phyloP scores from a whole-genome alignment of 306 rosid species.

The Fagus sylvatica region DNA sequence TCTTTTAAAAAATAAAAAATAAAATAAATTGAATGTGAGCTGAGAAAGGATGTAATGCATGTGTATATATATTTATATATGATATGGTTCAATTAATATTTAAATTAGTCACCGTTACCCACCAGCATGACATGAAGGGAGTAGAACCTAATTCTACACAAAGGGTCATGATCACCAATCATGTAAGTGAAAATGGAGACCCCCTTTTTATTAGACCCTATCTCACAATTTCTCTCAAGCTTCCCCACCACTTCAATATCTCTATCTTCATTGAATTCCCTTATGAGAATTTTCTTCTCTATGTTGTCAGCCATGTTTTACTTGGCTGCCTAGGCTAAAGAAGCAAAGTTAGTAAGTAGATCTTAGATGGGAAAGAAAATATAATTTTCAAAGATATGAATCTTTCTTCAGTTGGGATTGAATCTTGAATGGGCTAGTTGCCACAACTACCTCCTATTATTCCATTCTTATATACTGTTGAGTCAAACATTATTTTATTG shows the following conservation, averaged over 20 bases:
- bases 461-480: constrained; percentile 35
- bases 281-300: constrained; percentile 51
- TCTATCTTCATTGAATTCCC: constrained; percentile 65
- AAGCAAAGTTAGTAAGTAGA: constrained; percentile 24
- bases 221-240: constrained; percentile 75
- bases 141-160: constrained; percentile 72
- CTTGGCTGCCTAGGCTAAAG: constrained; percentile 17
- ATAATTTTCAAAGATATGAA: constrained; percentile 3
- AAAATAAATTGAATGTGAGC: not conserved
- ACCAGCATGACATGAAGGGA: constrained; percentile 77
- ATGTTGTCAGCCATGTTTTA: constrained; percentile 43
- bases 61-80: constrained; percentile 1
- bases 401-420: constrained; percentile 9
- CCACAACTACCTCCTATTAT: constrained; percentile 26
- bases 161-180: constrained; percentile 52
- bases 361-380: constrained; percentile 27
- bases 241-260: constrained; percentile 73
- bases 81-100: no score
- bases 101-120: constrained; percentile 9
- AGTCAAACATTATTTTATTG: not conserved
- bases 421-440: constrained; percentile 26
- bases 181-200: constrained; percentile 63
- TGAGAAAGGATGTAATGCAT: constrained; percentile 7
- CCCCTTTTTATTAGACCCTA: constrained; percentile 65
- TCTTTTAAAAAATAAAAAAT: not conserved